These are phyloP conservation scores for Clausena lansium DNA, from an alignment of 345 rosid genomes.

Conservation along the genomic window DNA sequence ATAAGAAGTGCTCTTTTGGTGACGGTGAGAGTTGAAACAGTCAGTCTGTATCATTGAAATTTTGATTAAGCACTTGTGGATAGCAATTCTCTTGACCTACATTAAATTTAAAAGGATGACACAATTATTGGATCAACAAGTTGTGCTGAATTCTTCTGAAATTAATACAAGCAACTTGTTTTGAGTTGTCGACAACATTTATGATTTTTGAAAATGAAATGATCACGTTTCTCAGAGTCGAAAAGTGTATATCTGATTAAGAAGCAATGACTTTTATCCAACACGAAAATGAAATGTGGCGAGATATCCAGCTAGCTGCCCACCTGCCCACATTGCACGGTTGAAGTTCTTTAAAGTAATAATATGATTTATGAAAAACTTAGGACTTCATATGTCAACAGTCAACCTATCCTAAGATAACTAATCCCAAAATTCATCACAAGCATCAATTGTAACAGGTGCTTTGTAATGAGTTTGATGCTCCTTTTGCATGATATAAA, in stretches of 20 bases:
- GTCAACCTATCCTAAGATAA: too few relatives aligned
- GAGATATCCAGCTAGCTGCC: neutral
- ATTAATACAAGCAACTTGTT: neutral
- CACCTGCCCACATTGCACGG: neutral
- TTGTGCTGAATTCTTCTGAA: too few relatives aligned
- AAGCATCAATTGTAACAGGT: rapidly evolving
- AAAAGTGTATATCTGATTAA: neutral
- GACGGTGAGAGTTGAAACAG: too few relatives aligned
- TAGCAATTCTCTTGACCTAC: neutral
- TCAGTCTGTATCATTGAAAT: too few relatives aligned
- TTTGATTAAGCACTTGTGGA: neutral
- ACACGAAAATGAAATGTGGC: neutral
- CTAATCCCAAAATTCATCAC: too few relatives aligned
- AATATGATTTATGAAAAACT: too few relatives aligned
- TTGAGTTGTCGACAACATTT: neutral
- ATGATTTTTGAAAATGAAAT: neutral
- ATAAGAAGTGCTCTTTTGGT: too few relatives aligned
- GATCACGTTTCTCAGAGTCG: neutral
- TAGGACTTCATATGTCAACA: too few relatives aligned
- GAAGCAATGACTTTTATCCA: neutral
- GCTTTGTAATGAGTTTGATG: too few relatives aligned
- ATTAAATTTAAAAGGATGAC: too few relatives aligned
- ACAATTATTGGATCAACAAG: too few relatives aligned
- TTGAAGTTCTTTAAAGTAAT: neutral
- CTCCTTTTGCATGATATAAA: too few relatives aligned